Conservation (phyloP, 768 basidiomycete genomes). For the Boletus edulis region DNA sequence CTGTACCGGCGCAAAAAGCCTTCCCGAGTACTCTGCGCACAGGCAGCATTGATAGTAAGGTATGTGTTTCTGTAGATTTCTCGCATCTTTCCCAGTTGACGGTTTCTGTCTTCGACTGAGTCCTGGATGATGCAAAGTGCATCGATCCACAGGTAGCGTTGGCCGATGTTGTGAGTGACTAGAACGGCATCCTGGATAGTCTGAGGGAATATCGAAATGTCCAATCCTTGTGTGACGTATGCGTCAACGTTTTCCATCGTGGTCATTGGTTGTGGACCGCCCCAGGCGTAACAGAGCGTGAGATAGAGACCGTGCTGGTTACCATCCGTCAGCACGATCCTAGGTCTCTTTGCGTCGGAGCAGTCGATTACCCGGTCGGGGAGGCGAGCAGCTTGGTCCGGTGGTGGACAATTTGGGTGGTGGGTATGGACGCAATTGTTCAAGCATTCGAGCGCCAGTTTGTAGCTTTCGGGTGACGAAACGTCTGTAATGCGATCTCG, state of each 20-base stretch:
- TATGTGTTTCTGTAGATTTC: neutral
- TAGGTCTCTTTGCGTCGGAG: neutral
- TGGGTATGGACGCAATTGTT: neutral
- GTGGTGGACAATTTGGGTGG: neutral
- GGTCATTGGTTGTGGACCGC: neutral
- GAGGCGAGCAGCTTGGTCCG: neutral
- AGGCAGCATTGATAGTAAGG: neutral
- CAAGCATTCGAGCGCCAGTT: neutral
- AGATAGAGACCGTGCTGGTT: neutral
- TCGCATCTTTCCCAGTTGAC: neutral
- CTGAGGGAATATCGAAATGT: neutral
- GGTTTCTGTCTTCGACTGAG: neutral
- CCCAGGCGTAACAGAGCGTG: neutral
- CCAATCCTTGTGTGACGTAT: neutral
- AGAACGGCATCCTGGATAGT: neutral
- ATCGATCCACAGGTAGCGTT: neutral
- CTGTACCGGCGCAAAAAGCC: neutral
- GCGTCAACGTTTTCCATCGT: neutral
- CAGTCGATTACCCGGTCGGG: neutral
- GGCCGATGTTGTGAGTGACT: neutral
- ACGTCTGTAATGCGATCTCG: constrained; percentile 1
- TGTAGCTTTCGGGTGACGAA: neutral
- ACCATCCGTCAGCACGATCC: neutral
- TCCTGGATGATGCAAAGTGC: constrained; percentile 3
- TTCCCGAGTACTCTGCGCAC: neutral